Evolutionary conservation across 2,329 filamentous ascomycete genomes (phyloP), one percentile per base, ranked within the genome.

Genomic region (Thermoascus crustaceus): DNA sequence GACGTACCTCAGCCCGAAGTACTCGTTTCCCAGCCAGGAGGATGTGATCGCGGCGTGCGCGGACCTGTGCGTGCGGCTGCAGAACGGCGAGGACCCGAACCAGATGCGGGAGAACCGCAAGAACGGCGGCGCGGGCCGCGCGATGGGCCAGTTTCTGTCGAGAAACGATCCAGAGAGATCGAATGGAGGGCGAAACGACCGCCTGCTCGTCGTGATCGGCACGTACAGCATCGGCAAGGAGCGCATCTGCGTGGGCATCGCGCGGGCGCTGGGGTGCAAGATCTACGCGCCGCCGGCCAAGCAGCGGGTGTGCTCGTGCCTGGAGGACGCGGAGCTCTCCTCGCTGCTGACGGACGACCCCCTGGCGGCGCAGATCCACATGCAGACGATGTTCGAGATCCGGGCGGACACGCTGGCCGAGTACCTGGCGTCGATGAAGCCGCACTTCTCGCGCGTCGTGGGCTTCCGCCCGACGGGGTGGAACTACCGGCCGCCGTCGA

Each of bases 211-310:
- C 4, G 77, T 98, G 5, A 93, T 94, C 41, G 91, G 91, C 29
- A 98, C 91, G 0, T 98, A 98, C 63, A 93, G 84, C 49, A 98
- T 98, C 51, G 91, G 91, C 53, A 98, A 98, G 63, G 91, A 98
- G 60, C 82, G 88, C 25, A 88, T 98, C 46, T 96, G 89, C 56
- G 71, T 94, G 20, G 88, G 86, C 27, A 94, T 98, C 44, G 91
- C 91, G 3, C 77, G 81, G 49, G 88, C 88, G 0, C 70, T 98
- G 2, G 71, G 78, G 24, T 85, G 80, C 47, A 94, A 94, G 54
- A 96, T 98, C 43, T 98, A 82, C 53, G 89, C 89, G 0, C 78
- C 85, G 1, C 69, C 86, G 0, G 71, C 74, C 35, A 98, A 98
- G 63, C 82, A 86, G 56, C 78, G 80, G 43, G 85, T 96, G 17